phyloP scores from a whole-genome alignment of 2,329 filamentous ascomycete species.

The Allantophomopsis cytisporea region DNA sequence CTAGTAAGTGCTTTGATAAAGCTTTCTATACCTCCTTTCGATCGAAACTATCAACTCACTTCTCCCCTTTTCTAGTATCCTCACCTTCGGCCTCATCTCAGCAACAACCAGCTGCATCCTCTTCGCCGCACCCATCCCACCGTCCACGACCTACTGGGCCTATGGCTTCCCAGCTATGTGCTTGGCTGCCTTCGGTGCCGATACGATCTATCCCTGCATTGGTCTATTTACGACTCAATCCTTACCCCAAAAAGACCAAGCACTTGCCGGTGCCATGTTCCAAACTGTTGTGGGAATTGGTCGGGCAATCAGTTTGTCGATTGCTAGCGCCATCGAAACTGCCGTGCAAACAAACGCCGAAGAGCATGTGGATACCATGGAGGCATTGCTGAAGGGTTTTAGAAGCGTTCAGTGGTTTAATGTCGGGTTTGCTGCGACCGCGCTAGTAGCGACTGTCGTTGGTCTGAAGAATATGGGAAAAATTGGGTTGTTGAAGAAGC shows the following conservation, averaged over 20 bases:
- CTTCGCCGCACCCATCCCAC: slow-evolving; percentile 49
- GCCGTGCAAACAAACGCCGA: slow-evolving; percentile 23
- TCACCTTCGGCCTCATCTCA: slow-evolving; percentile 13
- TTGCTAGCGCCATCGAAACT: slow-evolving; percentile 51
- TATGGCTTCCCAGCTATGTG: slow-evolving; percentile 54
- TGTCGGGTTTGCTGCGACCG: too few relatives aligned
- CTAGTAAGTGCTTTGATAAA: too few relatives aligned
- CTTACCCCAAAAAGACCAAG: slow-evolving; percentile 49
- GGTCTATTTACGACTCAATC: slow-evolving; percentile 52
- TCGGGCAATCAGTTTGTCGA: slow-evolving; percentile 48
- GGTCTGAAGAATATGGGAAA: too few relatives aligned
- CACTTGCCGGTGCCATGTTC: slow-evolving; percentile 53
- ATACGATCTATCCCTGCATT: slow-evolving; percentile 52
- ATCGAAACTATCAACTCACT: slow-evolving; percentile 41
- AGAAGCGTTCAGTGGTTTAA: too few relatives aligned
- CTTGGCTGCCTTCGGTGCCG: slow-evolving; percentile 49
- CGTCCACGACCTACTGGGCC: slow-evolving; percentile 50
- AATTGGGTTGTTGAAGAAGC: too few relatives aligned
- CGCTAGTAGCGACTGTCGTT: too few relatives aligned
- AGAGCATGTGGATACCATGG: too few relatives aligned
- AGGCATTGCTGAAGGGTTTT: too few relatives aligned
- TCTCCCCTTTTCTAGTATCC: slow-evolving; percentile 25
- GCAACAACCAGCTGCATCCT: slow-evolving; percentile 28
- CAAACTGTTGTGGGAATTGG: slow-evolving; percentile 54
- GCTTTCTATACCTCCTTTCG: slow-evolving; percentile 26